phyloP scores from a whole-genome alignment of 129 eudicot genomes.

The Dittrichia graveolens region DNA sequence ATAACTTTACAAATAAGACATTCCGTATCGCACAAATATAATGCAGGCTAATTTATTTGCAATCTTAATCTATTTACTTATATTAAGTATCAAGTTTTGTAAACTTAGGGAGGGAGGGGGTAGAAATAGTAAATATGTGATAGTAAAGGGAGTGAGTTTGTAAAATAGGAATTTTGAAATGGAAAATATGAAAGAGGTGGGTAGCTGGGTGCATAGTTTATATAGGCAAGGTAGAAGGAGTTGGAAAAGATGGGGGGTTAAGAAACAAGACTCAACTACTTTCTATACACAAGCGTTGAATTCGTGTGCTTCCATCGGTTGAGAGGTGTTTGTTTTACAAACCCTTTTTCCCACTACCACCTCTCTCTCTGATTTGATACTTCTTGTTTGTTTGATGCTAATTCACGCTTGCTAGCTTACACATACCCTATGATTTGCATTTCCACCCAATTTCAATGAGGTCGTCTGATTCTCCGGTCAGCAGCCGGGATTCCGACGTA shows the following conservation, averaged over 20 bases:
- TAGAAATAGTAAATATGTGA: background rate
- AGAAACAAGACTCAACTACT: slow-evolving; percentile 58
- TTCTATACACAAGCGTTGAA: slow-evolving; percentile 60
- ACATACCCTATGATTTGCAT: background rate
- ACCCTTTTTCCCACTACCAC: background rate
- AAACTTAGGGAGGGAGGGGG: background rate
- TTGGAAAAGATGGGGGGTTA: slow-evolving; percentile 43
- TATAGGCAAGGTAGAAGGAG: slow-evolving; percentile 38
- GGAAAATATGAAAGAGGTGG: slow-evolving; percentile 24
- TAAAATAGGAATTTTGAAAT: slow-evolving; percentile 6
- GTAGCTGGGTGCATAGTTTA: slow-evolving; percentile 34
- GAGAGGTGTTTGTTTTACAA: slow-evolving; percentile 51
- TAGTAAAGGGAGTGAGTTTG: slow-evolving; percentile 9
- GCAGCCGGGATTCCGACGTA: slow-evolving; percentile 36
- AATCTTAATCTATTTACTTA: no score
- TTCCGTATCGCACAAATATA: no score
- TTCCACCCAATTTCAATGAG: slow-evolving; percentile 23
- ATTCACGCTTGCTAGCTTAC: background rate
- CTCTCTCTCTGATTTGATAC: background rate
- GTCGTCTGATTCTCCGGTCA: slow-evolving; percentile 37
- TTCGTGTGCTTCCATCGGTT: slow-evolving; percentile 58
- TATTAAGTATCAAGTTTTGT: no score
- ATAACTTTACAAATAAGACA: no score
- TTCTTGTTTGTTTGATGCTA: slow-evolving; percentile 14
- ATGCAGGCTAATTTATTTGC: no score